Conservation (phyloP, 352 stramenopile genomes). For the Phytophthora macrochlamydospora region DNA sequence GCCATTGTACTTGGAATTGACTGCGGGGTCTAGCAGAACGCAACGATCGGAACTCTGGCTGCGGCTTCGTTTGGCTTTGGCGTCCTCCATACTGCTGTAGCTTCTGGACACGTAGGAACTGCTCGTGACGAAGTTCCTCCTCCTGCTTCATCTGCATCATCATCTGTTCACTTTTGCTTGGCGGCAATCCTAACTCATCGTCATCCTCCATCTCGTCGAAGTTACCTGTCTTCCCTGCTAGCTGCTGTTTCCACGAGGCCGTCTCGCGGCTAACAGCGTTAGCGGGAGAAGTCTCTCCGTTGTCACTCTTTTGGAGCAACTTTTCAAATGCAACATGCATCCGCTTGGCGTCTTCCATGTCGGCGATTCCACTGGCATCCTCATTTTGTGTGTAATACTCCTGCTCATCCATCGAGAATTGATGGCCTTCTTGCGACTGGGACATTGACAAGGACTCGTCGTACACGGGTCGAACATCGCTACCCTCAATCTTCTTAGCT, state of each 20-base stretch:
- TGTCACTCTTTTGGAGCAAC: conserved; percentile 35
- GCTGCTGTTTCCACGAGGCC: conserved; percentile 19
- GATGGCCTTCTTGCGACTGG: conserved; percentile 27
- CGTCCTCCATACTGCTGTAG: conserved; percentile 20
- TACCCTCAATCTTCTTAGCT: conserved; percentile 21
- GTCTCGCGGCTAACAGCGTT: conserved; percentile 17
- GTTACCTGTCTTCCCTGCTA: conserved; percentile 5
- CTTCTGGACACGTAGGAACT: conserved; percentile 27
- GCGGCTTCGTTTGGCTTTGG: background rate
- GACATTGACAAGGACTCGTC: conserved; percentile 43
- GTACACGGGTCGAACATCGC: conserved; percentile 42
- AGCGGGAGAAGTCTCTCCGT: conserved; percentile 24
- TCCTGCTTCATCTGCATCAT: conserved; percentile 23
- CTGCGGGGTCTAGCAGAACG: conserved; percentile 6
- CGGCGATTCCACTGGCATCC: conserved; percentile 46
- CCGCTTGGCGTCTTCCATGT: conserved; percentile 69
- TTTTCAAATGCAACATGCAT: conserved; percentile 75
- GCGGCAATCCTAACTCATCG: conserved; percentile 37
- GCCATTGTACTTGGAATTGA: conserved; percentile 3
- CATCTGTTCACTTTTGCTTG: conserved; percentile 40
- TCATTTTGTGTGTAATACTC: conserved; percentile 65
- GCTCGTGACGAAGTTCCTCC: conserved; percentile 28
- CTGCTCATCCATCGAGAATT: conserved; percentile 58
- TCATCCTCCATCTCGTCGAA: conserved; percentile 33
- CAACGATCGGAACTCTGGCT: conserved; percentile 1